Conservation (phyloP, 1,284 basidiomycete genomes). For the Stereum hirsutum region DNA sequence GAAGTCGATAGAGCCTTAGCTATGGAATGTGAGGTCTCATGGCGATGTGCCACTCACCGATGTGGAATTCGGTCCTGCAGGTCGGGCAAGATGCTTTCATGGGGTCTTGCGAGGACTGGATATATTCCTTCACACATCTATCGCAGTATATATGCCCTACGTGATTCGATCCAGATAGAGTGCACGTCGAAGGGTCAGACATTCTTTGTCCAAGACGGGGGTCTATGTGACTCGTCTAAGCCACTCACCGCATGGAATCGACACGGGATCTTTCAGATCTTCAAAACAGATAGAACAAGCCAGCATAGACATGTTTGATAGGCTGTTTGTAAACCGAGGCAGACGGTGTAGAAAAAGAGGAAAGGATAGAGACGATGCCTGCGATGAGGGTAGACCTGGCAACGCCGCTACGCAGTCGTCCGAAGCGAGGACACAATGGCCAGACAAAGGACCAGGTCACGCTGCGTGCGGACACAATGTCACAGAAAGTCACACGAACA, state of each 20-base stretch:
- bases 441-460: too few relatives aligned
- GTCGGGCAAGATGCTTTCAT: slow-evolving; percentile 43
- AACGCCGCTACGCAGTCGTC: too few relatives aligned
- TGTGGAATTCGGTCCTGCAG: slow-evolving; percentile 45
- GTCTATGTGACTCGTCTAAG: neutral
- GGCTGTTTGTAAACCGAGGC: too few relatives aligned
- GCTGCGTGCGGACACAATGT: too few relatives aligned
- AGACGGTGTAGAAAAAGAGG: too few relatives aligned
- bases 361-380: too few relatives aligned
- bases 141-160: slow-evolving; percentile 57
- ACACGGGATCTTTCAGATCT: slow-evolving; percentile 40
- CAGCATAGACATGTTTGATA: too few relatives aligned
- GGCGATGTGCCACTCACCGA: slow-evolving; percentile 27
- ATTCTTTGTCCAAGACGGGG: neutral
- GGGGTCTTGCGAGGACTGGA: slow-evolving; percentile 31
- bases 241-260: slow-evolving; percentile 49
- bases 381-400: too few relatives aligned
- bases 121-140: slow-evolving; percentile 38
- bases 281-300: slow-evolving; percentile 56
- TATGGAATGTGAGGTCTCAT: neutral
- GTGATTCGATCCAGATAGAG: neutral
- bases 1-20: slow-evolving; percentile 3
- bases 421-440: too few relatives aligned
- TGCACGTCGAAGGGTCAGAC: neutral
- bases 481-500: too few relatives aligned